Evolutionary conservation across 2,329 filamentous ascomycete species (phyloP), one percentile per base, ranked within the genome.

Genomic region (Colletotrichum endophyticum): DNA sequence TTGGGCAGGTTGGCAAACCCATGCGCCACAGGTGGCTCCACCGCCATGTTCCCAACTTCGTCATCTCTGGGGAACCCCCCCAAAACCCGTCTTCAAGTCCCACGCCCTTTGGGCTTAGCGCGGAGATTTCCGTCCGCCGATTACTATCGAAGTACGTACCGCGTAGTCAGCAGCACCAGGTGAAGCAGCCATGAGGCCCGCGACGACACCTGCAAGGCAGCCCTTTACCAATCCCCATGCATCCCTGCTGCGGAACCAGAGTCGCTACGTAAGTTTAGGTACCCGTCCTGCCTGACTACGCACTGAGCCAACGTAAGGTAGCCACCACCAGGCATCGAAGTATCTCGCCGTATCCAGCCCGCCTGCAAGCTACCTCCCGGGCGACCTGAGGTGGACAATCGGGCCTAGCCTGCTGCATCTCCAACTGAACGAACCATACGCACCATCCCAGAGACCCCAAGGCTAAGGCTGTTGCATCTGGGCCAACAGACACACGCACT

Each of bases 261-360:
- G n/a, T 53, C 44, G 44, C 44, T 53, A 13, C n/a, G 62, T 64
- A 64, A 64, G 62, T 32, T 64, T 64, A 64, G 62, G 59, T 25
- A 34, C 62, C 62, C 62, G 34, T 64, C 7, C n/a, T 39, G n/a
- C 62, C 22, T 44, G 59, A 32, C 59, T 44, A 39, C 72, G 72
- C 70, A 71, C 72, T 75, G 62, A 72, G 66, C 75, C 66, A 75
- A 75, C 75, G 75, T 75, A 77, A 75, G 61, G 56, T 39, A 59
- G 70, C 64, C 49, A 27, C 49, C 19, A 56, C 57, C n/a, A 11
- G 36, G 19, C 34, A 64, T 25, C 62, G 25, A 64, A 39, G 62
- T 64, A 44, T 8, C 62, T 25, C 32, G 36, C 62, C 62, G 19
- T 32, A 39, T 30, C n/a, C 32, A 57, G 64, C 70, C 27, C 39